Percentiles rank a stretch among this genome's conserved stretches.
These are phyloP conservation scores for Boletales sp. DNA, from an alignment of 768 basidiomycete species.

Conservation along the genomic window DNA sequence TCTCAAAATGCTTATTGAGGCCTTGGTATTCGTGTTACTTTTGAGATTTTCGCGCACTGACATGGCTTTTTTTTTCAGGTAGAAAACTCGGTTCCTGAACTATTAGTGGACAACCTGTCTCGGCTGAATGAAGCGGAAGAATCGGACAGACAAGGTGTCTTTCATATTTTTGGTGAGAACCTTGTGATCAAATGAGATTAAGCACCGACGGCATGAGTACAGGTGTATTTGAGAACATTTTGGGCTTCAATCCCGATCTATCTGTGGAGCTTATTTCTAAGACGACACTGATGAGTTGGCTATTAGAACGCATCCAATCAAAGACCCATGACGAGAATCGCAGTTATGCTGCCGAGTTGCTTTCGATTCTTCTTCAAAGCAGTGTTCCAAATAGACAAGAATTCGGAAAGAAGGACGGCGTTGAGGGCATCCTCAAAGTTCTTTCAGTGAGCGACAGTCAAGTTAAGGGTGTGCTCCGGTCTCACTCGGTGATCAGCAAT, in stretches of 20 bases:
- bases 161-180: conserved; percentile 77
- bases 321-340: conserved; percentile 87
- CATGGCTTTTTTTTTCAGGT: conserved; percentile 45
- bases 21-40: conserved; percentile 53
- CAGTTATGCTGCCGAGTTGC: conserved; percentile 87
- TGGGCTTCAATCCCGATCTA: conserved; percentile 80
- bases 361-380: conserved; percentile 87
- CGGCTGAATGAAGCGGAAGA: conserved; percentile 92
- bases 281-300: conserved; percentile 75
- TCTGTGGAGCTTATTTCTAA: conserved; percentile 66
- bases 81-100: conserved; percentile 78
- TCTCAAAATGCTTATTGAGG: conserved; percentile 70
- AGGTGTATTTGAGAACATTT: conserved; percentile 92
- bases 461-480: conserved; percentile 2
- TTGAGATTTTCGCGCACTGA: background rate
- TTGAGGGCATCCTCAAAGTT: conserved; percentile 71
- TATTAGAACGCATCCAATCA: conserved; percentile 69
- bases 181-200: background rate
- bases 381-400: conserved; percentile 64
- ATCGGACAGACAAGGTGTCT: conserved; percentile 86
- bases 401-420: conserved; percentile 70
- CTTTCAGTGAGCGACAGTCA: conserved; percentile 63
- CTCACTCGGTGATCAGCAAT: conserved; percentile 56
- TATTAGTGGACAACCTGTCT: conserved; percentile 84
- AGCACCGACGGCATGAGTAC: background rate